Conservation (phyloP, 768 basidiomycete genomes). For the Inosperma sp. region DNA sequence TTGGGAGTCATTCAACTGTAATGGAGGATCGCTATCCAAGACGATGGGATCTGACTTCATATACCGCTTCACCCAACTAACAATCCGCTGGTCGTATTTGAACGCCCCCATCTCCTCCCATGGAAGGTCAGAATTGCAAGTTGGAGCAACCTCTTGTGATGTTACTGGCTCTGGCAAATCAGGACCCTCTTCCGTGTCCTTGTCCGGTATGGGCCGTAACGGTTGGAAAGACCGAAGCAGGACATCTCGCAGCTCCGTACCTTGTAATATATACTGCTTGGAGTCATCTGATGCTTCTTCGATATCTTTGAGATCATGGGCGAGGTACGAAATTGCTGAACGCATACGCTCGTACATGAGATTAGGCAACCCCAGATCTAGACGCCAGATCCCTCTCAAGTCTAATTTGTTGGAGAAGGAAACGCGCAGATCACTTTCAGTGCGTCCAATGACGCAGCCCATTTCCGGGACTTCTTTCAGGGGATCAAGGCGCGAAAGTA, state of each 20-base stretch:
- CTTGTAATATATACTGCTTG: slow-evolving; percentile 31
- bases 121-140: slow-evolving; percentile 21
- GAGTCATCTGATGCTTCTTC: slow-evolving; percentile 22
- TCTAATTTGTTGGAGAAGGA: slow-evolving; percentile 48
- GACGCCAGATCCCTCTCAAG: slow-evolving; percentile 49
- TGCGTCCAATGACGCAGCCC: slow-evolving; percentile 51
- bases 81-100: slow-evolving; percentile 66
- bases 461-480: slow-evolving; percentile 46
- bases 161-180: slow-evolving; percentile 15
- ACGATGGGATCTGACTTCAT: slow-evolving; percentile 50
- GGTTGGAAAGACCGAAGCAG: slow-evolving; percentile 56
- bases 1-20: slow-evolving; percentile 73
- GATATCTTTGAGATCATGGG: slow-evolving; percentile 45
- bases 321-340: slow-evolving; percentile 52
- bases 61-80: slow-evolving; percentile 78
- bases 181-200: slow-evolving; percentile 22
- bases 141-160: slow-evolving; percentile 21
- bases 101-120: slow-evolving; percentile 46
- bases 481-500: slow-evolving; percentile 62
- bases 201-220: too few relatives aligned
- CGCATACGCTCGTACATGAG: slow-evolving; percentile 66
- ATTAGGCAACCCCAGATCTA: slow-evolving; percentile 67
- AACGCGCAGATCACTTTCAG: slow-evolving; percentile 51
- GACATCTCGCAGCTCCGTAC: slow-evolving; percentile 69
- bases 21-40: slow-evolving; percentile 73